Evolutionary conservation across 495 filamentous ascomycete genomes (phyloP), one percentile per base, ranked within the genome.

Genomic region (Stereocaulon alpinum): DNA sequence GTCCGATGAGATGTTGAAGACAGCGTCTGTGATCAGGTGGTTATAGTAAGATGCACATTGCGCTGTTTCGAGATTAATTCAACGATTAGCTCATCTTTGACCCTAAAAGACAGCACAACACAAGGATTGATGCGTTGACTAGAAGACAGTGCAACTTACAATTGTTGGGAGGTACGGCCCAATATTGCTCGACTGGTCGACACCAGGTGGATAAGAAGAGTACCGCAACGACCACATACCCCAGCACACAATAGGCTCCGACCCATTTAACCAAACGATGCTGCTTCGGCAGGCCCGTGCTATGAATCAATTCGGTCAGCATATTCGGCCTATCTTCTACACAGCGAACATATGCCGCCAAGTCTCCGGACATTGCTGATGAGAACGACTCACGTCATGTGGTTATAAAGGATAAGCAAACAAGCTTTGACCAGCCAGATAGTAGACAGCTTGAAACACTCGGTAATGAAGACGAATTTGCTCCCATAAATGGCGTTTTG

Each of bases 1-100:
- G 59, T 87, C 84, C 2, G 83, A 86, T 9, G 80, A 78, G 58
- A 86, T 79, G 62, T 86, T 86, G 72, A 86, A 80, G 17, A 82
- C 82, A 20, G 82, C 80, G 59, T 84, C 81, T 6, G 77, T 83
- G 59, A 87, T 86, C 0, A 84, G 76, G 66, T 86, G 83, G 62
- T 80, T 64, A 50, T 66, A 66, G 51, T 66, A 66, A 34, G 70
- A 73, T 22, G 75, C 72, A 49, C 61, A 63, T 52, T 63, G 61
- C 4, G 56, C 61, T 63, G 29, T 60, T 41, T 20, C 7, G 18
- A 18, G 32, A 15, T 6, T 64, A 61, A 7, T 40, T 49, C 22
- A 11, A 44, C 22, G 2, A 43, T 60, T 12, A 63, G 51, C 37
- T 20, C 45, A 27, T 43, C 9, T 20, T 41, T 29, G 17, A n/a